Evolutionary conservation across 805 yeast species (phyloP), one percentile per base, ranked within the genome.

Genomic region (Tetrapisispora fleetii): DNA sequence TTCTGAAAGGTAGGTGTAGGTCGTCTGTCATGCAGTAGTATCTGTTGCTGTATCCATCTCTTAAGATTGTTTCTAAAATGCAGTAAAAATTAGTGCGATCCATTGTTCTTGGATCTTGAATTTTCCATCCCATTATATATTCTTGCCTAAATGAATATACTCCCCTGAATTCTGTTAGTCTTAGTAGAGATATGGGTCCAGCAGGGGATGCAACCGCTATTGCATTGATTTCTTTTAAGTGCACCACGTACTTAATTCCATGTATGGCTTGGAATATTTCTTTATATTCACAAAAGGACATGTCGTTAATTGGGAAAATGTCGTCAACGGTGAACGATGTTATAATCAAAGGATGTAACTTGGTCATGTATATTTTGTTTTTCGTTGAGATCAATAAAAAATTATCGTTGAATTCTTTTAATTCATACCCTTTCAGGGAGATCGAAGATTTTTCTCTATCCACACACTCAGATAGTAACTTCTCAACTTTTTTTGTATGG

Each of bases 111-210:
- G 59, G 54, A 27, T 57, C 52, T 45, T 59, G 63, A 8, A 53
- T 37, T 10, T 51, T 45, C 63, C 64, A 60, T 8, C 65, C 65
- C 3, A 56, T 18, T 19, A 60, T 50, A 50, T 58, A 59, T 43
- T 62, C 66, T 45, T 60, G 64, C 48, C 65, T 54, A 43, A 59
- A 62, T 13, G 64, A 57, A 43, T 50, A 57, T 6, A 62, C 54
- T 3, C 66, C 66, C 13, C 53, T 54, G 39, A 50, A 62, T 33
- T 57, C 60, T 2, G 64, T 60, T 30, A 62, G 47, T 43, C 65
- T 48, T 14, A 60, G 36, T 28, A 62, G 48, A 9, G 63, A 60
- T 6, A 62, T 40, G 7, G 55, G 33, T 4, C 66, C 66, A 7
- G 52, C 17, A 40, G 56, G 57, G 2, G 63, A 56, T 10, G 65